Conservation (phyloP, 257 asterid species). For the Agastache rugosa region DNA sequence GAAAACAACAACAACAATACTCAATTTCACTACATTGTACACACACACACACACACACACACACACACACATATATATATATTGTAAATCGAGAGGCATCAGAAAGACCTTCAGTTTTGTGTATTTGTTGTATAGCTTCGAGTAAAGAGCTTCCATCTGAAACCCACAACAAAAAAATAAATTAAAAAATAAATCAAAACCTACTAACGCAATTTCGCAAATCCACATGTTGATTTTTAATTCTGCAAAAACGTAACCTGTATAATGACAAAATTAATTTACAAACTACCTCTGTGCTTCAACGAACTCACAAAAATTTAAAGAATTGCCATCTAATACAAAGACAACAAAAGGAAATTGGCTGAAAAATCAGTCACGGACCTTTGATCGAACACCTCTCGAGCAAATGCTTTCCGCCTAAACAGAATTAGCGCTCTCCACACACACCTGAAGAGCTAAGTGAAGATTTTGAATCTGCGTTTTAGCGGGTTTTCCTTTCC, state of each 20-base stretch:
- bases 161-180: conserved; percentile 4
- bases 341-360: too few species aligned
- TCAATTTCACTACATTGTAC: neutral
- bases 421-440: too few species aligned
- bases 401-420: too few species aligned
- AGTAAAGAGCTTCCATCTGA: conserved; percentile 74
- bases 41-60: too few species aligned
- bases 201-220: conserved; percentile 6
- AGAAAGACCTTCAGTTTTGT: conserved; percentile 61
- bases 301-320: neutral
- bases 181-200: neutral
- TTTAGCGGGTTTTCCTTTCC: neutral
- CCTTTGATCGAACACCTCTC: neutral
- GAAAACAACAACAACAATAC: neutral
- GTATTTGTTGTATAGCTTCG: conserved; percentile 71
- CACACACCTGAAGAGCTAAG: neutral
- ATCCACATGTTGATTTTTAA: neutral
- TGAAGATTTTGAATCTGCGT: neutral
- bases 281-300: conserved; percentile 2
- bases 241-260: neutral
- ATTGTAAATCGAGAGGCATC: neutral
- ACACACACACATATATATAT: too few species aligned
- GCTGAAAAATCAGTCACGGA: neutral
- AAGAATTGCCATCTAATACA: neutral
- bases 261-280: neutral